These are phyloP conservation scores for Citrullus amarus DNA, from an alignment of 306 rosid genomes.

Conservation along the genomic window DNA sequence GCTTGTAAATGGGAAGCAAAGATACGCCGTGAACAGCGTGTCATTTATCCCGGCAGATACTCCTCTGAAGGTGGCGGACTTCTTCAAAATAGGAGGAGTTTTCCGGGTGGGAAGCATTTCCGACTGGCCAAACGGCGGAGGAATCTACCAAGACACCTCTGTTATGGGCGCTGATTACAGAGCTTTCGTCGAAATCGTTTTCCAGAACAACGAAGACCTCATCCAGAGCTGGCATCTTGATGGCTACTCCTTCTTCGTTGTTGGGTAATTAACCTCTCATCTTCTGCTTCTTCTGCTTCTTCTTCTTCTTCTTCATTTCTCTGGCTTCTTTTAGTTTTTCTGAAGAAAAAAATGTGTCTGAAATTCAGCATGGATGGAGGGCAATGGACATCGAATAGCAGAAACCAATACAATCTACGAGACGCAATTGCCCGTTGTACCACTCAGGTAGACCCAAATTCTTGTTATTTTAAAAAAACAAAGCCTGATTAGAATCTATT, in stretches of 20 bases:
- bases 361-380: constrained; percentile 90
- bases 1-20: constrained; percentile 61
- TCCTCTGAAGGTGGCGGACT: constrained; percentile 86
- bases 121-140: constrained; percentile 68
- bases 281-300: too few relatives aligned
- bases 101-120: constrained; percentile 81
- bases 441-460: constrained; percentile 46
- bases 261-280: constrained; percentile 37
- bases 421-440: constrained; percentile 93
- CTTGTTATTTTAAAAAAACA: too few relatives aligned
- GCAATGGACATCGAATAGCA: constrained; percentile 51
- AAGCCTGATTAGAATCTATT: too few relatives aligned
- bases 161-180: constrained; percentile 78
- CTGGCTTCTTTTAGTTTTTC: background rate
- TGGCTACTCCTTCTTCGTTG: constrained; percentile 93
- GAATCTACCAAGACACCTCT: constrained; percentile 75
- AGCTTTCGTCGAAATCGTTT: constrained; percentile 66
- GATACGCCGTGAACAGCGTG: constrained; percentile 85
- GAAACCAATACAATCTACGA: constrained; percentile 69
- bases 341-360: background rate
- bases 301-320: background rate
- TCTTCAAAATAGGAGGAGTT: constrained; percentile 63
- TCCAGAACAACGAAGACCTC: constrained; percentile 77
- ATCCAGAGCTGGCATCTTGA: constrained; percentile 81
- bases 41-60: constrained; percentile 81